These are phyloP conservation scores for Trametes sp. DNA, from an alignment of 1,284 basidiomycete genomes.

Conservation along the genomic window DNA sequence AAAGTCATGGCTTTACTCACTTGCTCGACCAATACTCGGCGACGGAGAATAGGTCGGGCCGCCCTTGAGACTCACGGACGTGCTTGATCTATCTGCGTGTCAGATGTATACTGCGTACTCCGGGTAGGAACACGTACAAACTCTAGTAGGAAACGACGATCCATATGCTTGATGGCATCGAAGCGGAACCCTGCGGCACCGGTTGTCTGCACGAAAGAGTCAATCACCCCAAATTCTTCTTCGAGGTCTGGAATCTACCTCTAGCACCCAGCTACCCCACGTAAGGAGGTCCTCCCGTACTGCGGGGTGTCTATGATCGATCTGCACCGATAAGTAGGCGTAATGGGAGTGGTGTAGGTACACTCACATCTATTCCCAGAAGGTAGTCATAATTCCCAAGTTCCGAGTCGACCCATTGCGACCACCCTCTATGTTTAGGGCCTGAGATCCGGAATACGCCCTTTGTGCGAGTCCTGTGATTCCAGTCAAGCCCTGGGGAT, in stretches of 20 bases:
- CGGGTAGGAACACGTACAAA: conserved; percentile 57
- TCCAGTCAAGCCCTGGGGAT: conserved; percentile 82
- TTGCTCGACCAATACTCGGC: conserved; percentile 78
- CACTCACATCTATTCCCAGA: conserved; percentile 70
- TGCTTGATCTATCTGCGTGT: conserved; percentile 56
- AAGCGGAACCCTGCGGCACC: conserved; percentile 85
- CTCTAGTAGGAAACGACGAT: conserved; percentile 65
- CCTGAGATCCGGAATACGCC: conserved; percentile 70
- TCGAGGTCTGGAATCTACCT: conserved; percentile 43
- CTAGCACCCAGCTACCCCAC: conserved; percentile 78
- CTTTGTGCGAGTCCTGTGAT: conserved; percentile 70
- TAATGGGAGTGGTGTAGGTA: not conserved
- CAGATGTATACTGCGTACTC: conserved; percentile 43
- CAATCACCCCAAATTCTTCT: not conserved
- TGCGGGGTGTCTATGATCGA: conserved; percentile 87
- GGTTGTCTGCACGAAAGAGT: conserved; percentile 61
- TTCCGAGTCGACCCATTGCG: conserved; percentile 70
- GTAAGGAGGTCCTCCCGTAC: conserved; percentile 71
- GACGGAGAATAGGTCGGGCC: conserved; percentile 69
- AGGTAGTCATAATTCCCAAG: conserved; percentile 85
- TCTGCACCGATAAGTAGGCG: conserved; percentile 49
- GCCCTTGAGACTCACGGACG: conserved; percentile 52
- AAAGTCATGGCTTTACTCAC: conserved; percentile 48
- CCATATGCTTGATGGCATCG: conserved; percentile 90
- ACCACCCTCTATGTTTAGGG: conserved; percentile 72